Evolutionary conservation across 495 filamentous ascomycete species (phyloP), one percentile per base, ranked within the genome.

Genomic region (Penicillium flavigenum): DNA sequence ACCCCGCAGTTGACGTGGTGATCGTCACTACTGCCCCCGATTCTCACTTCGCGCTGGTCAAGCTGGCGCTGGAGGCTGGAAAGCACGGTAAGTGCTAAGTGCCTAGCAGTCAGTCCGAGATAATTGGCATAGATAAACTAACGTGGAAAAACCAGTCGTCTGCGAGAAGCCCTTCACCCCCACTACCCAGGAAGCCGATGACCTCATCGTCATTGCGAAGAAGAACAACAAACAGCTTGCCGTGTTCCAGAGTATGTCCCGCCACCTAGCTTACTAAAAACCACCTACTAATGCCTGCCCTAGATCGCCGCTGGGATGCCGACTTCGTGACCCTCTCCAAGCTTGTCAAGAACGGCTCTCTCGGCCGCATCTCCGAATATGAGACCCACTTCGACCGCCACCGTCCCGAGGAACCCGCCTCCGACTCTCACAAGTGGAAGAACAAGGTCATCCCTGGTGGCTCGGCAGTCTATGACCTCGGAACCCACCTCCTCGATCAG

Each of bases 161-260:
- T 86, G 91, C 41, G 92, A 96, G 74, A 97, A 97, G 74, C 92
- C 92, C 0, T 92, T 96, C 70, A 87, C 89, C 8, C 85, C 88
- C 11, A 89, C 86, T 5, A 74, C 79, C 16, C 70, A 79, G 51
- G 87, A 97, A 73, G 90, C 91, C 10, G 76, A 85, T 39, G 77
- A 86, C 60, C 82, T 97, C 3, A 77, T 88, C 49, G 73, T 69
- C 5, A 72, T 94, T 12, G 85, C 92, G 1, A 73, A 81, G 57
- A 77, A 84, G 63, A 74, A 80, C 46, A 77, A 81, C 41, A 84
- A 78, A 56, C 64, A 86, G 44, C 70, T 96, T 34, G 89, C 88
- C 45, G 89, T 96, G 20, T 96, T 91, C 72, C 91, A 96, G 75
- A 96, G 81, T 83, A 73, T 47, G 66, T 69, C 36, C 24, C 3